Percentiles rank a stretch among this genome's conserved stretches.
These are phyloP conservation scores for Pezicula neosporulosa DNA, from an alignment of 2,329 filamentous ascomycete species.

Conservation along the genomic window DNA sequence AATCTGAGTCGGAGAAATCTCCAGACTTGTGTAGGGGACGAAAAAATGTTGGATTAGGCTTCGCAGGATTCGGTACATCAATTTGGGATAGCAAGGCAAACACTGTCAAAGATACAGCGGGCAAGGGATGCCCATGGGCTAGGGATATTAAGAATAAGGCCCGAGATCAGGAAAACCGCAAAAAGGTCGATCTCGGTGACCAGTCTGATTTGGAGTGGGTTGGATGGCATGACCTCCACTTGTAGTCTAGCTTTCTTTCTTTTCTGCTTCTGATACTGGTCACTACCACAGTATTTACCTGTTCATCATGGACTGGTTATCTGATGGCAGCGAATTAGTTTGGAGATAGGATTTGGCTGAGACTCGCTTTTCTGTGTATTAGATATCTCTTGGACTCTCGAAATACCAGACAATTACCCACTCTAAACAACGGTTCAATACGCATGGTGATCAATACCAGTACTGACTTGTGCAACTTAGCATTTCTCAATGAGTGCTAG, in stretches of 20 bases:
- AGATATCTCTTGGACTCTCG: conserved; percentile 25
- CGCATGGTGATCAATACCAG: no score
- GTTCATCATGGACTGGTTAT: conserved; percentile 4
- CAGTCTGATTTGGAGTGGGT: conserved; percentile 71
- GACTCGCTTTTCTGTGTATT: conserved; percentile 33
- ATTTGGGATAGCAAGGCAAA: conserved; percentile 28
- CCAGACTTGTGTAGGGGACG: conserved; percentile 42
- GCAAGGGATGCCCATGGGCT: conserved; percentile 46
- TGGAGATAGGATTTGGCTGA: conserved; percentile 15
- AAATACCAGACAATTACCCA: conserved; percentile 33
- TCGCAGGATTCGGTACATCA: conserved; percentile 40
- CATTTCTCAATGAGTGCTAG: no score
- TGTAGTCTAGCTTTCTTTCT: conserved; percentile 51
- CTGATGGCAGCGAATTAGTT: not conserved
- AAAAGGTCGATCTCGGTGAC: conserved; percentile 62
- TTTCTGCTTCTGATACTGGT: conserved; percentile 12
- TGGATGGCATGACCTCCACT: conserved; percentile 73
- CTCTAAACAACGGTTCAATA: conserved; percentile 20
- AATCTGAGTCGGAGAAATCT: conserved; percentile 46
- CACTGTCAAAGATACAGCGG: conserved; percentile 31
- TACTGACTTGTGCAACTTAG: no score
- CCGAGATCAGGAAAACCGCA: conserved; percentile 50
- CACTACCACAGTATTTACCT: conserved; percentile 3
- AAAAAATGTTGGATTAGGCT: conserved; percentile 42
- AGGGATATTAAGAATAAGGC: conserved; percentile 35